phyloP scores from a whole-genome alignment of 1,139 yeast genomes.

The Torulaspora pretoriensis region DNA sequence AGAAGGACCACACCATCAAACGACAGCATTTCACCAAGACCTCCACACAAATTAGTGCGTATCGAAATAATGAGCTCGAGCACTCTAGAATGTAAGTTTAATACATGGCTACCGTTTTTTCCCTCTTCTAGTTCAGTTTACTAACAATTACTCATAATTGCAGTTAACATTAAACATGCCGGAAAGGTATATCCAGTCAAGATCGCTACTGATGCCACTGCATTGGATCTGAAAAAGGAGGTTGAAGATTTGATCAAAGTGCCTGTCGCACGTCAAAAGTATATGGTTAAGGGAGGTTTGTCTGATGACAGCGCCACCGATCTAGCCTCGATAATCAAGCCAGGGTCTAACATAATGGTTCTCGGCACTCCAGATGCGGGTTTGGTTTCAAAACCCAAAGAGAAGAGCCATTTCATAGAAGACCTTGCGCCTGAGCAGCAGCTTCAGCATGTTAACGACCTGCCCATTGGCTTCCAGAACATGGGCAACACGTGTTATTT shows the following conservation, averaged over 20 bases:
- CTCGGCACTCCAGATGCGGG: conserved; percentile 83
- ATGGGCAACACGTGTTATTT: conserved; percentile 94
- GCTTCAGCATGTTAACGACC: conserved; percentile 40
- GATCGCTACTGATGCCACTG: conserved; percentile 54
- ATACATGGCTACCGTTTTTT: neutral
- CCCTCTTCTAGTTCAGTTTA: neutral
- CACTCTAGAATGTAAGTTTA: conserved; percentile 16
- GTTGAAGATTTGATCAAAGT: conserved; percentile 72
- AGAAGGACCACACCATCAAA: neutral
- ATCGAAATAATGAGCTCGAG: conserved; percentile 6
- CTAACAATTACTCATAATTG: conserved; percentile 7
- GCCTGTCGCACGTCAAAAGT: conserved; percentile 84
- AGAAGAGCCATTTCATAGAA: conserved; percentile 60
- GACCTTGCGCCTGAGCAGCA: conserved; percentile 49
- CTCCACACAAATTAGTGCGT: neutral
- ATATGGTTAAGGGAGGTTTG: conserved; percentile 82
- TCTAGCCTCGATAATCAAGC: conserved; percentile 43
- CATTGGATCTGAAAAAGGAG: conserved; percentile 65
- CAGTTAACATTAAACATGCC: conserved; percentile 62
- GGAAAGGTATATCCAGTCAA: conserved; percentile 77
- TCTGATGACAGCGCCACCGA: conserved; percentile 56
- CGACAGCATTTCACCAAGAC: neutral
- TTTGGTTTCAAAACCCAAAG: conserved; percentile 56
- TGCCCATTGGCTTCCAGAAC: conserved; percentile 82
- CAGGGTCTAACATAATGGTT: conserved; percentile 74